Conservation (phyloP, 164 flowering plant species). For the Nymphaea thermarum region DNA sequence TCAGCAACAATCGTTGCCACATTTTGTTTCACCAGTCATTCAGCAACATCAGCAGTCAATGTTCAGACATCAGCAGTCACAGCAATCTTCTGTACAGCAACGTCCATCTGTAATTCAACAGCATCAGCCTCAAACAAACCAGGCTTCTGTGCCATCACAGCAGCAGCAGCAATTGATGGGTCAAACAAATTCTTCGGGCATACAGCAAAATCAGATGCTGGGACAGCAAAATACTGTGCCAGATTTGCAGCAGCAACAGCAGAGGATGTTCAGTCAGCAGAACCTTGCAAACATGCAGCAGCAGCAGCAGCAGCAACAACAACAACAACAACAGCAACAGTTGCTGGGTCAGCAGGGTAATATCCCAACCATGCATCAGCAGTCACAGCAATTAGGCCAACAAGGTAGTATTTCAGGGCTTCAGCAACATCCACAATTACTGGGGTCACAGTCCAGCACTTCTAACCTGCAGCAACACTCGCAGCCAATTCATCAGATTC, state of each 20-base stretch:
- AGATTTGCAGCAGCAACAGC: constrained; percentile 64
- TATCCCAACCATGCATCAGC: constrained; percentile 53
- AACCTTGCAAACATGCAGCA: constrained; percentile 21
- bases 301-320: constrained; percentile 1
- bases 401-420: constrained; percentile 45
- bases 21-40: constrained; percentile 37
- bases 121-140: constrained; percentile 46
- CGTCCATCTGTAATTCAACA: constrained; percentile 39
- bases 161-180: constrained; percentile 53
- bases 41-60: constrained; percentile 61
- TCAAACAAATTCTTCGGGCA: constrained; percentile 31
- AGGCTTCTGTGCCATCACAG: constrained; percentile 37
- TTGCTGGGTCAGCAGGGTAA: constrained; percentile 28
- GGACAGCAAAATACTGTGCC: constrained; percentile 46
- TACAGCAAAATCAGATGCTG: constrained; percentile 51
- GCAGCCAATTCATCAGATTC: constrained; percentile 36
- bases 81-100: constrained; percentile 24
- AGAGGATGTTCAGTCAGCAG: constrained; percentile 40
- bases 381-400: constrained; percentile 36
- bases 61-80: constrained; percentile 46
- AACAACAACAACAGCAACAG: constrained; percentile 19
- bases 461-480: constrained; percentile 51
- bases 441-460: constrained; percentile 47
- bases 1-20: constrained; percentile 53
- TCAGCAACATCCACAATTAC: constrained; percentile 48